Evolutionary conservation across 352 stramenopile genomes (phyloP).

Genomic region (Phytophthora meadii): DNA sequence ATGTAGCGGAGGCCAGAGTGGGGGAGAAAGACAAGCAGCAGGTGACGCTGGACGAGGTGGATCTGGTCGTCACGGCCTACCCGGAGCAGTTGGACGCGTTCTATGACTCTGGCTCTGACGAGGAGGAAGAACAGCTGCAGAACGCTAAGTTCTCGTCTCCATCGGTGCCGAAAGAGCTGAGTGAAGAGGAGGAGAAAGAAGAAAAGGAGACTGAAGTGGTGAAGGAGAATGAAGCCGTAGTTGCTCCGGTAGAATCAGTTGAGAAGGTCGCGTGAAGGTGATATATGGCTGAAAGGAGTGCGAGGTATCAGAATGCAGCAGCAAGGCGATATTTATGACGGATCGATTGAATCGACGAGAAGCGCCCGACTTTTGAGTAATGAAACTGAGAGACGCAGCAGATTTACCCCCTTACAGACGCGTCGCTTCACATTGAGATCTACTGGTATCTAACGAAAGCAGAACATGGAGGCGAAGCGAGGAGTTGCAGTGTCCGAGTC

Average conservation of each 20-base stretch:
- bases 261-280: constrained; percentile 6
- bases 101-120: constrained; percentile 69
- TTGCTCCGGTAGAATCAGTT: constrained; percentile 2
- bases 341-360: constrained; percentile 14
- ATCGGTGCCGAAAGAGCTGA: constrained; percentile 10
- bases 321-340: constrained; percentile 40
- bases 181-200: constrained; percentile 51
- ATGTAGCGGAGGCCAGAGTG: constrained; percentile 9
- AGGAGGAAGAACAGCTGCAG: constrained; percentile 30
- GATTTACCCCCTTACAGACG: background rate
- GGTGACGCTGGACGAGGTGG: constrained; percentile 76
- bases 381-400: constrained; percentile 11
- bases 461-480: constrained; percentile 71
- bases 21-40: constrained; percentile 15
- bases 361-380: constrained; percentile 14
- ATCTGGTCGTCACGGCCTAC: constrained; percentile 73
- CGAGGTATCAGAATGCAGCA: constrained; percentile 27
- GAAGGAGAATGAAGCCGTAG: background rate
- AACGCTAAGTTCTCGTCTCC: constrained; percentile 23
- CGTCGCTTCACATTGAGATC: constrained; percentile 27
- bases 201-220: background rate
- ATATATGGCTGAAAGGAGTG: constrained; percentile 15
- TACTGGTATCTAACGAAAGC: constrained; percentile 2
- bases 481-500: constrained; percentile 50
- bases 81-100: constrained; percentile 71